Percentiles rank a stretch among this genome's conserved stretches.
Conservation (phyloP, 495 filamentous ascomycete species). For the Neurospora sp. region DNA sequence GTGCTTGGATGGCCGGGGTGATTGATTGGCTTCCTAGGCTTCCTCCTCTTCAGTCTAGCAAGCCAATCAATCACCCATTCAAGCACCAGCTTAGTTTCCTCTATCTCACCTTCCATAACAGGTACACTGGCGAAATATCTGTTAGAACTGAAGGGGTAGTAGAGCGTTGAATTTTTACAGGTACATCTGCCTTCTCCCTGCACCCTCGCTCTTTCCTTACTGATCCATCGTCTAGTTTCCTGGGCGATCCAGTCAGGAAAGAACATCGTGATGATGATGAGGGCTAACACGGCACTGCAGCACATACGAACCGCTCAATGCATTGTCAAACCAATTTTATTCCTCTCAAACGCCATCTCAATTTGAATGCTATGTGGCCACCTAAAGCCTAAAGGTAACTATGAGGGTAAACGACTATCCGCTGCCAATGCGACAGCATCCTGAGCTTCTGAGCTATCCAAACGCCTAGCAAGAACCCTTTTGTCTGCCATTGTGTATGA, state of each 20-base stretch:
- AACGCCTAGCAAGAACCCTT: neutral
- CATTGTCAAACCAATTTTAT: neutral
- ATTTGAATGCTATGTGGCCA: neutral
- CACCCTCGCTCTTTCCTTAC: too few species aligned
- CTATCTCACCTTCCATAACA: too few species aligned
- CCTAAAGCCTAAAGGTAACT: neutral
- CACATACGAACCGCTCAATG: neutral
- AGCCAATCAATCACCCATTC: too few species aligned
- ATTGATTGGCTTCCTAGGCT: too few species aligned
- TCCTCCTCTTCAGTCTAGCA: too few species aligned
- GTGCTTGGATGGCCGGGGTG: too few species aligned
- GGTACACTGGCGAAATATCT: neutral
- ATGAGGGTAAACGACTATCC: neutral
- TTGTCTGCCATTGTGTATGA: neutral
- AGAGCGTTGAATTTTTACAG: neutral
- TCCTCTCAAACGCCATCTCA: neutral
- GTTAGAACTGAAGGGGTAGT: neutral
- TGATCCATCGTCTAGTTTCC: too few species aligned
- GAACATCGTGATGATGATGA: too few species aligned
- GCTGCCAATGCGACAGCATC: neutral
- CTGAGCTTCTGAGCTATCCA: neutral
- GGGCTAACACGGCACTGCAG: too few species aligned
- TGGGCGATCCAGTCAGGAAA: too few species aligned
- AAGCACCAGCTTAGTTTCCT: too few species aligned
- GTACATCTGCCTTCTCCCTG: neutral